These are phyloP conservation scores for Huiozyma naganishii DNA, from an alignment of 805 yeast species.

Conservation along the genomic window DNA sequence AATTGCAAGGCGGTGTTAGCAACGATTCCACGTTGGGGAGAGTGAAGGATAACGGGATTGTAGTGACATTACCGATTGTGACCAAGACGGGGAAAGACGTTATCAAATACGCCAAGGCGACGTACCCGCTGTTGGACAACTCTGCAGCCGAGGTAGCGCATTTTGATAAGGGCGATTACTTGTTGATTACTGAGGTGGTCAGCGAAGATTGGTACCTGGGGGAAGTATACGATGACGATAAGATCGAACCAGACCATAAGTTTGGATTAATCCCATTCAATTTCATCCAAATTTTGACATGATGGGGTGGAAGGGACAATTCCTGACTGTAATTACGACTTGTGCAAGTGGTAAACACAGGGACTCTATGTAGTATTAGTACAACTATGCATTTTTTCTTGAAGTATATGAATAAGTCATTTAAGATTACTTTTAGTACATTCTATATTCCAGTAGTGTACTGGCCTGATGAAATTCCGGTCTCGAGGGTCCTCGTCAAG, in stretches of 20 bases:
- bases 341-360: not conserved
- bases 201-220: constrained; percentile 27
- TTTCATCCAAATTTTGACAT: constrained; percentile 12
- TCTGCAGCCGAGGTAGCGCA: constrained; percentile 22
- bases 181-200: constrained; percentile 21
- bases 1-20: constrained; percentile 15
- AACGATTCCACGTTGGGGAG: constrained; percentile 16
- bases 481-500: too few relatives aligned
- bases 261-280: constrained; percentile 21
- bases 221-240: constrained; percentile 24
- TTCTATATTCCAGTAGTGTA: too few relatives aligned
- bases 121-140: constrained; percentile 21
- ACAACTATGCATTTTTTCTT: too few relatives aligned
- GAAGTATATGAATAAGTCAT: too few relatives aligned
- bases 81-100: constrained; percentile 20
- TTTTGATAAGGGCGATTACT: constrained; percentile 23
- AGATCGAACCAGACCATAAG: constrained; percentile 10
- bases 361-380: too few relatives aligned
- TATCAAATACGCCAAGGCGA: constrained; percentile 24
- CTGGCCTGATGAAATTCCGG: too few relatives aligned
- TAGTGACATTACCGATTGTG: constrained; percentile 22
- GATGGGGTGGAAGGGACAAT: not conserved
- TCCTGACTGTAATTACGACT: not conserved
- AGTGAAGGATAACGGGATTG: constrained; percentile 23
- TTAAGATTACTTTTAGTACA: too few relatives aligned